Evolutionary conservation across 192 early-diverging fungal genomes (phyloP).

Genomic region (Radiomyces spectabilis): DNA sequence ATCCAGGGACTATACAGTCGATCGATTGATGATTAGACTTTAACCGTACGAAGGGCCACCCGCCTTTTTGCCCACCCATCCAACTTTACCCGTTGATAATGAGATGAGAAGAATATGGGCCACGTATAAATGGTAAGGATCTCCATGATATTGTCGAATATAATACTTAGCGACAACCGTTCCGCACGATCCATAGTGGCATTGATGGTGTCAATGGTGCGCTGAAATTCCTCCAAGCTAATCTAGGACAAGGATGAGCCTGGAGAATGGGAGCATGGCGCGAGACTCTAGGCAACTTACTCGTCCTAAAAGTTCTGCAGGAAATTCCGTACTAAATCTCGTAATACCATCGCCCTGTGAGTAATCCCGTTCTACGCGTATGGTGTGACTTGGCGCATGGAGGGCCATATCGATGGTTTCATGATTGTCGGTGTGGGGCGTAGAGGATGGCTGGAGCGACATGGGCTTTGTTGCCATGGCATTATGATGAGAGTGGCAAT

Average conservation of each 20-base stretch:
- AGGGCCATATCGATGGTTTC: constrained; percentile 2
- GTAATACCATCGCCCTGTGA: constrained; percentile 31
- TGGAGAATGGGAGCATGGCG: neutral
- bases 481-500: neutral
- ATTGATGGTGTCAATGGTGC: constrained; percentile 27
- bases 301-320: constrained; percentile 13
- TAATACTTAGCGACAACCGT: constrained; percentile 13
- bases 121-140: constrained; percentile 27
- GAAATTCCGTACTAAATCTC: constrained; percentile 20
- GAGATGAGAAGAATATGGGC: constrained; percentile 19
- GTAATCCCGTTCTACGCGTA: constrained; percentile 30
- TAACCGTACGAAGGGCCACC: neutral
- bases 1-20: constrained; percentile 14
- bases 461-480: neutral
- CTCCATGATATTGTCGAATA: constrained; percentile 31
- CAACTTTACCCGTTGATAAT: constrained; percentile 26
- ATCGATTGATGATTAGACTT: neutral
- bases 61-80: too few relatives aligned
- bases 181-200: constrained; percentile 20
- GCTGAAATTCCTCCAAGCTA: constrained; percentile 14
- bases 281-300: constrained; percentile 8
- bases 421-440: neutral
- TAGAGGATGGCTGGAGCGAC: neutral
- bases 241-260: too few relatives aligned
- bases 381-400: constrained; percentile 7